A percentile compares a stretch with the other conserved stretches of the same genome.
These are phyloP conservation scores for Tolypocladium ophioglossoides DNA, from an alignment of 2,329 filamentous ascomycete species.

Conservation along the genomic window DNA sequence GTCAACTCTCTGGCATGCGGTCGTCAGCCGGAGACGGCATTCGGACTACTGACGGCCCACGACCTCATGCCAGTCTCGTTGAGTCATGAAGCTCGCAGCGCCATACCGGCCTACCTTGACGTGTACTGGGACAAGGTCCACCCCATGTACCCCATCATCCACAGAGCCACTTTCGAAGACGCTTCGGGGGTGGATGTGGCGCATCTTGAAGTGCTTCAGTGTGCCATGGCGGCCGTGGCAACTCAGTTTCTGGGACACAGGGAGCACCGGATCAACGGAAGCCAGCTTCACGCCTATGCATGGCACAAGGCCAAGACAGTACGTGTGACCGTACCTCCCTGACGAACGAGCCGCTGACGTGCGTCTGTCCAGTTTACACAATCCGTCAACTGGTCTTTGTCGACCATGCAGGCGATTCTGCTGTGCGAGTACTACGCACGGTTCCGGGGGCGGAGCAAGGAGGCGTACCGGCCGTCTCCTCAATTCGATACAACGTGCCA, in stretches of 20 bases:
- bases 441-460: constrained; percentile 40
- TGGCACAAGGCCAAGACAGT: constrained; percentile 39
- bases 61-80: constrained; percentile 20
- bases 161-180: constrained; percentile 33
- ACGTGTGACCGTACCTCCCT: constrained; percentile 16
- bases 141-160: constrained; percentile 37
- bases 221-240: constrained; percentile 47
- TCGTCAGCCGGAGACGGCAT: constrained; percentile 29
- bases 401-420: constrained; percentile 42
- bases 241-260: constrained; percentile 37
- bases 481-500: constrained; percentile 40
- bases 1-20: constrained; percentile 24
- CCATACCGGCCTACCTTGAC: constrained; percentile 39
- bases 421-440: constrained; percentile 45
- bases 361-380: constrained; percentile 24
- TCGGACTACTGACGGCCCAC: constrained; percentile 21
- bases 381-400: constrained; percentile 28
- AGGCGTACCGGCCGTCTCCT: constrained; percentile 34
- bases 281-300: constrained; percentile 39
- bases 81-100: constrained; percentile 27
- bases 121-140: constrained; percentile 44
- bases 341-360: neutral
- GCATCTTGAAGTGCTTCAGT: constrained; percentile 32
- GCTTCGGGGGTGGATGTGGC: constrained; percentile 19
- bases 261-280: constrained; percentile 39